Evolutionary conservation across 2,329 filamentous ascomycete species (phyloP).

Genomic region (Trichoderma semiorbis): DNA sequence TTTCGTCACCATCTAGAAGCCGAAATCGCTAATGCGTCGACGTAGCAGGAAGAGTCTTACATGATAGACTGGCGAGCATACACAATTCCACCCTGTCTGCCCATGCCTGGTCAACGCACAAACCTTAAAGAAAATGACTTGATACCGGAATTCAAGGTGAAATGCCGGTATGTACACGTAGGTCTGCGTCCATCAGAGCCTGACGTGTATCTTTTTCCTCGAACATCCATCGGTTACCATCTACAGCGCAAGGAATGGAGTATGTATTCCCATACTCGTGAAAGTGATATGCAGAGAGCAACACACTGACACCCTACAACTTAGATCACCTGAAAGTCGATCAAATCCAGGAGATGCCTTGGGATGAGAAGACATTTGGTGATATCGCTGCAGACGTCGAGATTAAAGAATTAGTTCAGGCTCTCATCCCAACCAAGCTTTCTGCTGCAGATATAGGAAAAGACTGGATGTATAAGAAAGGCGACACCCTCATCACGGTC

Average conservation of each 20-base stretch:
- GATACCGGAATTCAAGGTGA: not conserved
- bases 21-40: not conserved
- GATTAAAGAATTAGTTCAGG: not conserved
- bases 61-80: not conserved
- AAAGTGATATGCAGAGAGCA: not conserved
- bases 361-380: not conserved
- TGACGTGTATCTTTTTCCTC: not conserved
- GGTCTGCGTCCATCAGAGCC: not conserved
- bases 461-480: conserved; percentile 44
- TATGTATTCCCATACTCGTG: not conserved
- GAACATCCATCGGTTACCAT: not conserved
- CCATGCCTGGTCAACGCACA: fast-evolving
- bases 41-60: not conserved
- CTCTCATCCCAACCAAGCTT: conserved; percentile 16
- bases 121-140: not conserved
- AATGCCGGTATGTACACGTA: not conserved
- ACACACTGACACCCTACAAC: not conserved
- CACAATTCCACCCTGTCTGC: not conserved
- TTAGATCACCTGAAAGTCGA: not conserved
- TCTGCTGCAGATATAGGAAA: conserved; percentile 20
- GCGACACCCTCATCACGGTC: conserved; percentile 41
- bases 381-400: not conserved
- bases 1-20: no score
- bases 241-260: not conserved
- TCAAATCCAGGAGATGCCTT: not conserved